Evolutionary conservation across 306 rosid species (phyloP).

Genomic region (Canavalia gladiata): DNA sequence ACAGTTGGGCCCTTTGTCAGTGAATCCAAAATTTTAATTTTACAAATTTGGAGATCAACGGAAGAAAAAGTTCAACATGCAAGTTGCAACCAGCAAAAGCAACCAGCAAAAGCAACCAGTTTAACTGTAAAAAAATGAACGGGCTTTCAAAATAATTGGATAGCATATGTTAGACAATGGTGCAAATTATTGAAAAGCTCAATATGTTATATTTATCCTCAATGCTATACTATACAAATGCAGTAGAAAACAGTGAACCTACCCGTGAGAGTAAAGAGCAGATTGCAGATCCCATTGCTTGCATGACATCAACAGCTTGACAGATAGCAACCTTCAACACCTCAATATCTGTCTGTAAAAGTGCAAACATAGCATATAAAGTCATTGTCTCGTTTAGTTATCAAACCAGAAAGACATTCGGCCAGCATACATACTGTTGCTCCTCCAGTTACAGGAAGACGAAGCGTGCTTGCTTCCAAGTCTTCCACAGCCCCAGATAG

Average conservation of each 20-base stretch:
- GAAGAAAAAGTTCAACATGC: background rate
- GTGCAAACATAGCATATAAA: constrained; percentile 19
- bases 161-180: background rate
- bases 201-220: background rate
- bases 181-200: constrained; percentile 17
- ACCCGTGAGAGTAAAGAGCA: constrained; percentile 79
- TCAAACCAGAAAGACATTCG: constrained; percentile 10
- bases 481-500: constrained; percentile 87
- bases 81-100: background rate
- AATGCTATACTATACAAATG: background rate
- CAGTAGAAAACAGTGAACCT: constrained; percentile 42
- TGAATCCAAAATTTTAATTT: background rate
- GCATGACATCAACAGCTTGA: constrained; percentile 88
- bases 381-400: constrained; percentile 8
- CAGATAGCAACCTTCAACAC: constrained; percentile 77
- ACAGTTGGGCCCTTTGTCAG: constrained; percentile 9
- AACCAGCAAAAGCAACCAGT: background rate
- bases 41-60: constrained; percentile 14
- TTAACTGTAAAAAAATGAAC: background rate
- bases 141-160: constrained; percentile 19
- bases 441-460: constrained; percentile 88
- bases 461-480: constrained; percentile 94
- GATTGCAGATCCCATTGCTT: constrained; percentile 79
- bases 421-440: constrained; percentile 73
- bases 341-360: constrained; percentile 76